phyloP scores from a whole-genome alignment of 106 monocot species.

The Apostasia ramifera region DNA sequence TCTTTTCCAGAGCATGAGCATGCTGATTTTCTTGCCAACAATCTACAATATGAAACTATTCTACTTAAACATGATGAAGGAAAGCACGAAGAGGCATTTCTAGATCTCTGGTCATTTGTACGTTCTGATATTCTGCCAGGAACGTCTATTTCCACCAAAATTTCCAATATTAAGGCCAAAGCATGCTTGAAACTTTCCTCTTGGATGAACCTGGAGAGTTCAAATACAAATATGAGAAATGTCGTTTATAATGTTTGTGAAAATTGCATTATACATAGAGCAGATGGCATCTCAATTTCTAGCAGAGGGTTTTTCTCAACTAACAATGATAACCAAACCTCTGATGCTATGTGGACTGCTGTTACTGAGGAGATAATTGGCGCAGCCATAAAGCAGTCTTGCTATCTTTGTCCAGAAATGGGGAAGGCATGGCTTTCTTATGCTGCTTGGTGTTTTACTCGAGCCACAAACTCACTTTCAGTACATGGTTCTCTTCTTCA shows the following conservation, averaged over 20 bases:
- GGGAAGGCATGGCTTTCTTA: slow-evolving; percentile 92
- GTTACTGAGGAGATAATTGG: slow-evolving; percentile 75
- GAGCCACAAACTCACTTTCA: slow-evolving; percentile 51
- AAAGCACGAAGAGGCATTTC: slow-evolving; percentile 66
- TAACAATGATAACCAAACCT: slow-evolving; percentile 10
- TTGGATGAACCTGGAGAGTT: slow-evolving; percentile 55
- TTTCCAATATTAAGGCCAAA: slow-evolving; percentile 56
- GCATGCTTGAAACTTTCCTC: slow-evolving; percentile 82
- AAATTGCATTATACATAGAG: slow-evolving; percentile 31
- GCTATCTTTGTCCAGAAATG: slow-evolving; percentile 59
- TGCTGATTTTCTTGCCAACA: slow-evolving; percentile 34
- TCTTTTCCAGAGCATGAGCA: slow-evolving; percentile 22
- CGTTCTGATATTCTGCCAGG: slow-evolving; percentile 31
- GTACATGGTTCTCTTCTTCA: slow-evolving; percentile 28
- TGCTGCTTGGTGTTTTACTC: slow-evolving; percentile 93
- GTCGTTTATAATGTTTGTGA: slow-evolving; percentile 48
- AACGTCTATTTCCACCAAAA: slow-evolving; percentile 14
- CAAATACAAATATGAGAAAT: slow-evolving; percentile 29
- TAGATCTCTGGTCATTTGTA: slow-evolving; percentile 63
- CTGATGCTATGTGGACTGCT: slow-evolving; percentile 21
- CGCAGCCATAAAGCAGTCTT: slow-evolving; percentile 49
- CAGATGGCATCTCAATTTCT: slow-evolving; percentile 11
- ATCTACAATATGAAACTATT: slow-evolving; percentile 63
- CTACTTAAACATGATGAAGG: slow-evolving; percentile 67
- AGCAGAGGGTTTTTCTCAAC: background rate